These are phyloP conservation scores for Thermothelomyces thermophilus DNA, from an alignment of 2,329 filamentous ascomycete species.

Conservation along the genomic window DNA sequence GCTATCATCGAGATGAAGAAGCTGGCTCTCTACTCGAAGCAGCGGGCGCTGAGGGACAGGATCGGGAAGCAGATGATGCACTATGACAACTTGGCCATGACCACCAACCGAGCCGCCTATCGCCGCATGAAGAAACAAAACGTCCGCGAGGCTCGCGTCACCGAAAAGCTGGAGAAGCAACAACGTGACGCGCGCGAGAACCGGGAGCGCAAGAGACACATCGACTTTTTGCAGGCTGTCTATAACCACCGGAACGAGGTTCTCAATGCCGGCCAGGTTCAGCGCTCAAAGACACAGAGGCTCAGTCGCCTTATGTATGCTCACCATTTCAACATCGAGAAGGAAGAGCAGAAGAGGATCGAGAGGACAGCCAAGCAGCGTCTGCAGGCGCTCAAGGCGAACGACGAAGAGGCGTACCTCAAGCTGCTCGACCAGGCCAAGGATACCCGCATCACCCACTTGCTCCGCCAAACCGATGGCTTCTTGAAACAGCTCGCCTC, in stretches of 20 bases:
- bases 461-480: constrained; percentile 93
- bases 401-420: constrained; percentile 98
- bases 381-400: constrained; percentile 96
- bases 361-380: constrained; percentile 98
- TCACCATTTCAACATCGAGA: constrained; percentile 94
- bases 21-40: constrained; percentile 79
- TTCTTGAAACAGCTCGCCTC: constrained; percentile 94
- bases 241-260: constrained; percentile 76
- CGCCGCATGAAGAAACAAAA: constrained; percentile 97
- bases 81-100: constrained; percentile 95
- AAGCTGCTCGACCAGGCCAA: constrained; percentile 97
- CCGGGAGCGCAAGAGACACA: constrained; percentile 96
- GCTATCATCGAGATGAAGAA: constrained; percentile 95
- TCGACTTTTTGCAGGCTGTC: constrained; percentile 83
- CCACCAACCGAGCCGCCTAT: constrained; percentile 84
- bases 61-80: constrained; percentile 90
- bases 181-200: constrained; percentile 93
- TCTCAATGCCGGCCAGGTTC: constrained; percentile 56
- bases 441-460: constrained; percentile 96
- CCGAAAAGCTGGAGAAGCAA: constrained; percentile 98
- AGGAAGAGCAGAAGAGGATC: constrained; percentile 97
- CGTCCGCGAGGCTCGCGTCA: constrained; percentile 88
- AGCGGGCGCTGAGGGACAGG: constrained; percentile 76
- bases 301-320: constrained; percentile 81
- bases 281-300: constrained; percentile 73